phyloP scores from a whole-genome alignment of 768 basidiomycete species.

The Collybiopsis confluens region DNA sequence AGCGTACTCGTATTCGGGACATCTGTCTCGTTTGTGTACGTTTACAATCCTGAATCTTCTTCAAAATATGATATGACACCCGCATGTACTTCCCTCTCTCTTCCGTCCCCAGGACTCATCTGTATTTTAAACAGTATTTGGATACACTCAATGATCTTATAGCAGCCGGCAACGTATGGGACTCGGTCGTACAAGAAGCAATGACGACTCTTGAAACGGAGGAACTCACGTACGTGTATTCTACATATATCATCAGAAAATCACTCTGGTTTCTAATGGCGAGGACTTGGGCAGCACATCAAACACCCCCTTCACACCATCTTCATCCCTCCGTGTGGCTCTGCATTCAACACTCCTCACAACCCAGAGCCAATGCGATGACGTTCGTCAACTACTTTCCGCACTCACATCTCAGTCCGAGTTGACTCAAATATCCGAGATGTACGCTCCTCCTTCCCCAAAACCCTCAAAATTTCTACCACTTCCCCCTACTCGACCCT shows the following conservation, averaged over 20 bases:
- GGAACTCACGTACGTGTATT: constrained; percentile 51
- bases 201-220: constrained; percentile 63
- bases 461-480: constrained; percentile 19
- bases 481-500: constrained; percentile 32
- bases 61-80: constrained; percentile 50
- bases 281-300: constrained; percentile 26
- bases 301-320: constrained; percentile 43
- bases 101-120: not conserved
- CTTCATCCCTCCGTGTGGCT: constrained; percentile 60
- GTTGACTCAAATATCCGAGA: constrained; percentile 76
- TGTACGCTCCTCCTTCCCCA: constrained; percentile 84
- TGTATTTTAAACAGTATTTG: constrained; percentile 46
- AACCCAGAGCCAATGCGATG: constrained; percentile 78
- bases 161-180: constrained; percentile 67
- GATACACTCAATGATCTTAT: constrained; percentile 65
- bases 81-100: constrained; percentile 35
- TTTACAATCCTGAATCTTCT: constrained; percentile 15
- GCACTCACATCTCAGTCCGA: constrained; percentile 71
- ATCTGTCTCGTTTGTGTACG: constrained; percentile 35
- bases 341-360: constrained; percentile 71
- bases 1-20: constrained; percentile 34
- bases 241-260: no score
- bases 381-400: constrained; percentile 72
- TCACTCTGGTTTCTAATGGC: no score
- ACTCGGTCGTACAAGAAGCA: constrained; percentile 67